These are phyloP conservation scores for Polyporus tsugae DNA, from an alignment of 1,284 basidiomycete genomes.

Conservation along the genomic window DNA sequence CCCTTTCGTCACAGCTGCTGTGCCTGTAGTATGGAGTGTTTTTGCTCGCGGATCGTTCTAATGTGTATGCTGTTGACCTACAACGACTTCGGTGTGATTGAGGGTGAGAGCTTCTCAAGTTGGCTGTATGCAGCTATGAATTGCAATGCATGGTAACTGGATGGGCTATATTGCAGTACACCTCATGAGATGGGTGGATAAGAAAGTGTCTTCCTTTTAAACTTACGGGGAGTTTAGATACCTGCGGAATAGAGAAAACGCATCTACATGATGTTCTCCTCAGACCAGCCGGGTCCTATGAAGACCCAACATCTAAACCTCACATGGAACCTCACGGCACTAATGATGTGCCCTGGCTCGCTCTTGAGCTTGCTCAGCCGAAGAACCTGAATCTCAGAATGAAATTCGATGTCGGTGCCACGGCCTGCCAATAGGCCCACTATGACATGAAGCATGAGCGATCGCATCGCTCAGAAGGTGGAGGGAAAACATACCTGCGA, in stretches of 20 bases:
- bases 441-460: too few relatives aligned
- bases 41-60: constrained; percentile 31
- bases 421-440: neutral
- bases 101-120: neutral
- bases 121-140: neutral
- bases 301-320: neutral
- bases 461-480: too few relatives aligned
- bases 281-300: neutral
- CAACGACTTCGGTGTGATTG: neutral
- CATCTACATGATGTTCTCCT: neutral
- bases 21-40: constrained; percentile 26
- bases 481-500: neutral
- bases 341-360: neutral
- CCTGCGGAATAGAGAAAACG: neutral
- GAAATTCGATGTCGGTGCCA: neutral
- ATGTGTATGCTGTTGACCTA: constrained; percentile 28
- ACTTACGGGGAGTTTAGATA: neutral
- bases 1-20: constrained; percentile 7
- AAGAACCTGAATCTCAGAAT: neutral
- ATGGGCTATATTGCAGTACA: neutral
- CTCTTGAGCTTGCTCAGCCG: neutral
- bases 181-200: neutral
- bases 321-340: neutral
- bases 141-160: neutral
- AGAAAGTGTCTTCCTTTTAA: neutral